Evolutionary conservation across 768 basidiomycete genomes (phyloP).

Genomic region (Leccinum uliginosum): DNA sequence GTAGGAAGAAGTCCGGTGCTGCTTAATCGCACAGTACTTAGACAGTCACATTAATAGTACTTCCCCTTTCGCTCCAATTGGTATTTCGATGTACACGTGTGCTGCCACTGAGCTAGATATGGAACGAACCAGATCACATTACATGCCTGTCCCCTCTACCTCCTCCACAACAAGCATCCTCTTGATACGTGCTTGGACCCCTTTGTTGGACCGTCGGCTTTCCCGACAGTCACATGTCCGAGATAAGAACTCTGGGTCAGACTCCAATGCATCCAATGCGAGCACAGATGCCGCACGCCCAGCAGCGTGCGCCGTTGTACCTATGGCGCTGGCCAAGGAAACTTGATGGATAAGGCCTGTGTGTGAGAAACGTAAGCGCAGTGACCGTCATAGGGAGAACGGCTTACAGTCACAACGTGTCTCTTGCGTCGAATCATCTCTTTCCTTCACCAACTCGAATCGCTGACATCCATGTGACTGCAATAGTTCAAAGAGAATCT

Average conservation of each 20-base stretch:
- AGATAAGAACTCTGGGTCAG: slow-evolving; percentile 56
- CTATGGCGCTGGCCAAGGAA: slow-evolving; percentile 55
- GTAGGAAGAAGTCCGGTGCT: slow-evolving; percentile 39
- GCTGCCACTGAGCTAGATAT: background rate
- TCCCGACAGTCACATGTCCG: slow-evolving; percentile 65
- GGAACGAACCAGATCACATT: slow-evolving; percentile 6
- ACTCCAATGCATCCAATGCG: slow-evolving; percentile 68
- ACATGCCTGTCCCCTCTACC: slow-evolving; percentile 15
- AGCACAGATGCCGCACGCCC: slow-evolving; percentile 56
- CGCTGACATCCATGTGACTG: slow-evolving; percentile 68
- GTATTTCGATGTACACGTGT: slow-evolving; percentile 6
- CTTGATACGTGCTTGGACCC: slow-evolving; percentile 35
- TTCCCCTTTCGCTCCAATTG: background rate
- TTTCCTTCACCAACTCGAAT: slow-evolving; percentile 57
- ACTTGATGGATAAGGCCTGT: slow-evolving; percentile 68
- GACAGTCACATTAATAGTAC: background rate
- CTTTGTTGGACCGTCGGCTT: slow-evolving; percentile 31
- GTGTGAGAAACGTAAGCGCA: slow-evolving; percentile 13
- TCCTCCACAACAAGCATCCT: slow-evolving; percentile 27
- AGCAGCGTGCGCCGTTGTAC: slow-evolving; percentile 47
- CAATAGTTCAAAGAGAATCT: slow-evolving; percentile 66
- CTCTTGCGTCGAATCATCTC: slow-evolving; percentile 29
- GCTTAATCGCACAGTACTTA: slow-evolving; percentile 18
- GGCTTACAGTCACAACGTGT: slow-evolving; percentile 52
- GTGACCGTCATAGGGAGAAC: slow-evolving; percentile 5